phyloP scores from a whole-genome alignment of 345 rosid genomes.

The Populus ilicifolia region DNA sequence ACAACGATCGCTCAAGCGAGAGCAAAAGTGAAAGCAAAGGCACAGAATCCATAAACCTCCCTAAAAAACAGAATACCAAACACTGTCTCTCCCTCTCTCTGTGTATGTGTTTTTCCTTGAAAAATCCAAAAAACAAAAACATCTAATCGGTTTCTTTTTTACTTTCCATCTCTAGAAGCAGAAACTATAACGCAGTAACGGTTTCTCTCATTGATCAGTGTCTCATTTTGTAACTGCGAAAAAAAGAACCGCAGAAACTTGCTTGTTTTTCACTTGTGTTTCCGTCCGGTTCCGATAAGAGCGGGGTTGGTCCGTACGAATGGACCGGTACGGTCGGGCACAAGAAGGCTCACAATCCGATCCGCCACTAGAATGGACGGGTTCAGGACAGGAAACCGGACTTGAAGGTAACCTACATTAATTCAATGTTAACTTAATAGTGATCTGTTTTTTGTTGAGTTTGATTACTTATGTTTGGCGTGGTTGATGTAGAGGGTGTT shows the following conservation, averaged over 20 bases:
- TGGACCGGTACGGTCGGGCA: slow-evolving; percentile 67
- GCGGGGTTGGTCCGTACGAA: slow-evolving; percentile 19
- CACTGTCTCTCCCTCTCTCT: neutral
- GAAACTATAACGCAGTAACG: neutral
- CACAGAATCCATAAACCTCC: slow-evolving; percentile 9
- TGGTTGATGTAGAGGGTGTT: slow-evolving; percentile 57
- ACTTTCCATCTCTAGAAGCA: slow-evolving; percentile 5
- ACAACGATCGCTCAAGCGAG: neutral
- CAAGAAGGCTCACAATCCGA: slow-evolving; percentile 59
- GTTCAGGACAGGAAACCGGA: slow-evolving; percentile 55
- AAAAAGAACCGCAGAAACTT: neutral
- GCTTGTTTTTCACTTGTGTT: neutral
- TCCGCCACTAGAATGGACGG: slow-evolving; percentile 71
- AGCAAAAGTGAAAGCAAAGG: slow-evolving; percentile 10
- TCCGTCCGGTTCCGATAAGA: slow-evolving; percentile 19
- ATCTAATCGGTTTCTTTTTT: neutral
- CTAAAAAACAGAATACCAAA: neutral
- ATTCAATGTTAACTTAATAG: neutral
- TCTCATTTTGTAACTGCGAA: slow-evolving; percentile 1
- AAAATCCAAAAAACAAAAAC: neutral
- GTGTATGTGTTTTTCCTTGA: neutral
- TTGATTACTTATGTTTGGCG: slow-evolving; percentile 20
- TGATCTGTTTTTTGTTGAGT: slow-evolving; percentile 23
- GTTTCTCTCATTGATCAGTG: slow-evolving; percentile 38
- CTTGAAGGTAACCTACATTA: slow-evolving; percentile 48